Evolutionary conservation across 192 early-diverging fungal genomes (phyloP).

Genomic region (Phycomyces nitens): DNA sequence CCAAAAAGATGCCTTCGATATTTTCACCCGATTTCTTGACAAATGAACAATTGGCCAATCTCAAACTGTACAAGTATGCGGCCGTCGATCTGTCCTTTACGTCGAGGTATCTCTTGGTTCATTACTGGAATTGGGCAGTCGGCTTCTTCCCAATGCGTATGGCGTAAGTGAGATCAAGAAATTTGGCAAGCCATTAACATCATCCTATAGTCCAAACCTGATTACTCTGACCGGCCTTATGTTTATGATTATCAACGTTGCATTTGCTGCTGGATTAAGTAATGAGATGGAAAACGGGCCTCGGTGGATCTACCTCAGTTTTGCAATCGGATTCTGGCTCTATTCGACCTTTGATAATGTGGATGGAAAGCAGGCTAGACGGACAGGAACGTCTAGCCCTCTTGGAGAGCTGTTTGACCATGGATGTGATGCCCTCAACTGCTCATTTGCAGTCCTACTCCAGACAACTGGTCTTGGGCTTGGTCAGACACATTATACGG

Average conservation of each 20-base stretch:
- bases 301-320: conserved; percentile 74
- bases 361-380: conserved; percentile 92
- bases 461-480: conserved; percentile 22
- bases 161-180: conserved; percentile 55
- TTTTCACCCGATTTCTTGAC: conserved; percentile 1
- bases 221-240: conserved; percentile 85
- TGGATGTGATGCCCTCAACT: conserved; percentile 49
- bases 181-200: no score
- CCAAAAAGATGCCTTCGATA: no score
- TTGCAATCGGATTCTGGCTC: conserved; percentile 76
- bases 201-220: conserved; percentile 67
- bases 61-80: conserved; percentile 83
- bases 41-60: conserved; percentile 44
- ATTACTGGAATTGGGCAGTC: conserved; percentile 86
- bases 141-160: conserved; percentile 82
- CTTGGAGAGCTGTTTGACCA: conserved; percentile 96
- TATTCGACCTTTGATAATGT: conserved; percentile 90
- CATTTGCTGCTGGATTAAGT: conserved; percentile 60
- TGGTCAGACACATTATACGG: conserved; percentile 18
- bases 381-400: conserved; percentile 83
- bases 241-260: conserved; percentile 72
- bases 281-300: conserved; percentile 69
- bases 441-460: conserved; percentile 27
- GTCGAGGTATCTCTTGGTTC: conserved; percentile 69
- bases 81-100: conserved; percentile 80